Percentiles rank a stretch among this genome's conserved stretches.
Evolutionary conservation across 306 rosid genomes (phyloP).

Genomic region (Medicago arabica): DNA sequence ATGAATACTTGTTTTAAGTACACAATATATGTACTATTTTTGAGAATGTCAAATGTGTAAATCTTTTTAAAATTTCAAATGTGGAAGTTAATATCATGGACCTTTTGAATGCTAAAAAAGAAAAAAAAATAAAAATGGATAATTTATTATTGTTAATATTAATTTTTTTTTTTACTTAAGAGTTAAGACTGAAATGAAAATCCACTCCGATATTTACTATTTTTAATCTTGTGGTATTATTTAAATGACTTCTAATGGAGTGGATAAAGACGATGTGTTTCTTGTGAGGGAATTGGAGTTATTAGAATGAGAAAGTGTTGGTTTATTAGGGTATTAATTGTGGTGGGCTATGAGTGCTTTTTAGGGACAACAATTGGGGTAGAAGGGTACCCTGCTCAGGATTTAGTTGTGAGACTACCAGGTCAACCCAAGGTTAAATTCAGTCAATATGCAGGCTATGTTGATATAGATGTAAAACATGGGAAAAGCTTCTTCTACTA

Average conservation of each 20-base stretch:
- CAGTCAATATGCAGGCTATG: constrained; percentile 82
- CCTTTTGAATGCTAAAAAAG: no score
- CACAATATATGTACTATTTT: no score
- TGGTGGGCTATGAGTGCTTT: constrained; percentile 24
- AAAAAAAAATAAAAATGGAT: no score
- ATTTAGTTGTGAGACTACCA: constrained; percentile 72
- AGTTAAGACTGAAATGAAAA: no score
- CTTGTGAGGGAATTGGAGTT: constrained; percentile 35
- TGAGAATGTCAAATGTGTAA: no score
- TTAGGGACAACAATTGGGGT: constrained; percentile 33
- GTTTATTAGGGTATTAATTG: constrained; percentile 47
- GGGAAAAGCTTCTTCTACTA: constrained; percentile 85
- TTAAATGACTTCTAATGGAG: not conserved
- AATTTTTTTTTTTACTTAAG: no score
- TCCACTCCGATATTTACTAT: no score
- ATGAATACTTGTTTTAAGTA: no score
- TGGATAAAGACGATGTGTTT: constrained; percentile 23
- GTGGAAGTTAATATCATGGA: no score
- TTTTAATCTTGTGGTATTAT: not conserved
- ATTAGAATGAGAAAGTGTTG: constrained; percentile 53
- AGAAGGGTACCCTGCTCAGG: constrained; percentile 76
- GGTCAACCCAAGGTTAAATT: constrained; percentile 83
- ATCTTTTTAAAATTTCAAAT: no score
- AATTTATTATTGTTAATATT: no score
- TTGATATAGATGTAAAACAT: constrained; percentile 68